These are phyloP conservation scores for Ramalina peruviana DNA, from an alignment of 495 filamentous ascomycete genomes.

Conservation along the genomic window DNA sequence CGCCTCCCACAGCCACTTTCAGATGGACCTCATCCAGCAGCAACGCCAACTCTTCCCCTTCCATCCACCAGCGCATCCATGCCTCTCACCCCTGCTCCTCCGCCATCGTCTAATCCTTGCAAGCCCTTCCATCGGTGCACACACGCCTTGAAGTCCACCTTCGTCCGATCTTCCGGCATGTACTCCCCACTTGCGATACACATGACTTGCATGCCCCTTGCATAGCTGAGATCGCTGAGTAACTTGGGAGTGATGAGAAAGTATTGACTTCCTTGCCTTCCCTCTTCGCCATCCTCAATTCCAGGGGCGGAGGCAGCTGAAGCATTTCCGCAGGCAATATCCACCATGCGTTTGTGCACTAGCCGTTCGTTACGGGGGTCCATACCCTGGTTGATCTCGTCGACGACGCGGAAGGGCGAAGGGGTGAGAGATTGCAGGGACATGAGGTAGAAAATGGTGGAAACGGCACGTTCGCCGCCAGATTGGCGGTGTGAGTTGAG, in stretches of 20 bases:
- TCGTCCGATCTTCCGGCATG: conserved; percentile 41
- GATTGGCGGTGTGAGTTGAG: conserved; percentile 89
- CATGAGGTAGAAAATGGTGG: conserved; percentile 99
- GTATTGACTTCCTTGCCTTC: conserved; percentile 40
- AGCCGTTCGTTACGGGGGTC: conserved; percentile 95
- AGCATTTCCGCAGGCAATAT: conserved; percentile 58
- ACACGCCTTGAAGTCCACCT: conserved; percentile 16
- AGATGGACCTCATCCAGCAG: background rate
- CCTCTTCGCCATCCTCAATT: conserved; percentile 13
- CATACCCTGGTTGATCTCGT: conserved; percentile 99
- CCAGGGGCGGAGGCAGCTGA: conserved; percentile 8
- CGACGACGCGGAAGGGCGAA: conserved; percentile 96
- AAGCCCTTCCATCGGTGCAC: conserved; percentile 13
- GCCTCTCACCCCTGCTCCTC: background rate
- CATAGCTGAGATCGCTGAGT: conserved; percentile 70
- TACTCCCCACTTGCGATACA: conserved; percentile 89
- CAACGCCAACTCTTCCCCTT: background rate
- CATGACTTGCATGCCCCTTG: conserved; percentile 78
- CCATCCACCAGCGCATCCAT: background rate
- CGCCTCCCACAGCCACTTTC: too few species aligned
- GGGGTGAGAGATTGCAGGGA: conserved; percentile 86
- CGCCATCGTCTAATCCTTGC: background rate
- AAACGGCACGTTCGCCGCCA: conserved; percentile 89
- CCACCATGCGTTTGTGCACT: conserved; percentile 92
- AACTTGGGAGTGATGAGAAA: conserved; percentile 99